Evolutionary conservation across 306 rosid genomes (phyloP).

Genomic region (Prunus dulcis): DNA sequence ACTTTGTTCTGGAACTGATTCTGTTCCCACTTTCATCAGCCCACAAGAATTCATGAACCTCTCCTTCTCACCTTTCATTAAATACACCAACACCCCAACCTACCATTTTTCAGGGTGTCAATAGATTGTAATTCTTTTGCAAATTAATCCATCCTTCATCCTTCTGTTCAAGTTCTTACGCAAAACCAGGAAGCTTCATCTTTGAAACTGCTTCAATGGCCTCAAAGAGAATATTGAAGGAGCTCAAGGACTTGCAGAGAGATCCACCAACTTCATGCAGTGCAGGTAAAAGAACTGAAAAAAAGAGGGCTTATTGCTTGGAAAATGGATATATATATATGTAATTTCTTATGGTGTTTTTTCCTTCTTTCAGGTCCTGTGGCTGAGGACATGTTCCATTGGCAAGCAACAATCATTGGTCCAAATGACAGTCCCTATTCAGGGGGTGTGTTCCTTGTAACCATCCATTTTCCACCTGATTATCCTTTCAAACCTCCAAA

Average conservation of each 20-base stretch:
- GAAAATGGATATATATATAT: not conserved
- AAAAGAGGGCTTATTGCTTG: not conserved
- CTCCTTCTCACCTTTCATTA: slow-evolving; percentile 25
- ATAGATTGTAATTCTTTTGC: slow-evolving; percentile 16
- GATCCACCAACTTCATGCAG: slow-evolving; percentile 98
- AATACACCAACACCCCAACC: slow-evolving; percentile 28
- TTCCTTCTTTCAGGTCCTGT: slow-evolving; percentile 61
- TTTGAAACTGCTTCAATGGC: slow-evolving; percentile 52
- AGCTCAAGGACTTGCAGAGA: slow-evolving; percentile 91
- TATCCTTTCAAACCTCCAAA: slow-evolving; percentile 98
- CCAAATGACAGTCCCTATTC: slow-evolving; percentile 96
- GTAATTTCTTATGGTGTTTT: not conserved
- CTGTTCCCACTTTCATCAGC: slow-evolving; percentile 62
- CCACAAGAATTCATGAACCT: slow-evolving; percentile 38
- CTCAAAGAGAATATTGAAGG: slow-evolving; percentile 83
- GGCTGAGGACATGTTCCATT: slow-evolving; percentile 87
- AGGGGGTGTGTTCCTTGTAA: slow-evolving; percentile 87
- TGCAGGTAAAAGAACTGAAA: slow-evolving; percentile 57
- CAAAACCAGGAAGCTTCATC: not conserved
- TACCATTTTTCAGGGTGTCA: slow-evolving; percentile 17
- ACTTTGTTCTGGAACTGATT: slow-evolving; percentile 48
- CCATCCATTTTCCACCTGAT: slow-evolving; percentile 91
- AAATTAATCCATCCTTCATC: not conserved
- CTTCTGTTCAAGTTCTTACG: not conserved
- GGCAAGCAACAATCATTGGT: slow-evolving; percentile 98